phyloP scores from a whole-genome alignment of 108 stramenopile species.

The Nitzschia inconspicua region DNA sequence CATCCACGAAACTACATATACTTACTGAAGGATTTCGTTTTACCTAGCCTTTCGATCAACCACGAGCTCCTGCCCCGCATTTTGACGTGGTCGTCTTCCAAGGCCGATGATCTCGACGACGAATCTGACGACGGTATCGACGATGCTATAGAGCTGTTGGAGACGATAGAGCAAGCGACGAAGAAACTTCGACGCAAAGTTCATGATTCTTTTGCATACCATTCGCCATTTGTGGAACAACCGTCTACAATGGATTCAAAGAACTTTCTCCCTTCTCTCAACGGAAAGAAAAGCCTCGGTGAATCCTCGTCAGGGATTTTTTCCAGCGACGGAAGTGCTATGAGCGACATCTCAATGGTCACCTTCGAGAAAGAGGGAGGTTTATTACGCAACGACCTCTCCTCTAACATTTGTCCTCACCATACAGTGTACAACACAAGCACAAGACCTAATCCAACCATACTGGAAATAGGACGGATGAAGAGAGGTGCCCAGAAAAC shows the following conservation, averaged over 20 bases:
- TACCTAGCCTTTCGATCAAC: constrained; percentile 64
- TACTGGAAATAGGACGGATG: constrained; percentile 38
- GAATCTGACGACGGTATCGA: constrained; percentile 39
- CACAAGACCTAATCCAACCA: constrained; percentile 33
- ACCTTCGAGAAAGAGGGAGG: too few species aligned
- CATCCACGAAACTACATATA: constrained; percentile 51
- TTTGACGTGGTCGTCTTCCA: constrained; percentile 56
- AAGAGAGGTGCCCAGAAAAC: constrained; percentile 38
- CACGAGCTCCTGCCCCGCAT: constrained; percentile 56
- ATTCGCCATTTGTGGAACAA: constrained; percentile 39
- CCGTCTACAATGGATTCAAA: background rate
- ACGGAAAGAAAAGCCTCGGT: background rate
- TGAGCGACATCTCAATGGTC: too few species aligned
- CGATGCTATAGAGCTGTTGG: constrained; percentile 54
- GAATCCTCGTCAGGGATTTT: constrained; percentile 2
- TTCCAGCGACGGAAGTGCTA: constrained; percentile 1
- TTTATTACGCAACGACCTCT: too few species aligned
- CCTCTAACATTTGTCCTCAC: too few species aligned
- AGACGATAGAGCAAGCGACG: constrained; percentile 28
- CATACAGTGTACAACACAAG: too few species aligned
- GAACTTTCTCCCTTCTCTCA: background rate
- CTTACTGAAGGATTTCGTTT: constrained; percentile 50
- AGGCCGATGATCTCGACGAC: constrained; percentile 72
- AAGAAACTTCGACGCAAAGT: constrained; percentile 30
- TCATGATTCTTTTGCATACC: constrained; percentile 40